These are phyloP conservation scores for Sclerotinia subarctica DNA, from an alignment of 2,329 filamentous ascomycete species.

Conservation along the genomic window DNA sequence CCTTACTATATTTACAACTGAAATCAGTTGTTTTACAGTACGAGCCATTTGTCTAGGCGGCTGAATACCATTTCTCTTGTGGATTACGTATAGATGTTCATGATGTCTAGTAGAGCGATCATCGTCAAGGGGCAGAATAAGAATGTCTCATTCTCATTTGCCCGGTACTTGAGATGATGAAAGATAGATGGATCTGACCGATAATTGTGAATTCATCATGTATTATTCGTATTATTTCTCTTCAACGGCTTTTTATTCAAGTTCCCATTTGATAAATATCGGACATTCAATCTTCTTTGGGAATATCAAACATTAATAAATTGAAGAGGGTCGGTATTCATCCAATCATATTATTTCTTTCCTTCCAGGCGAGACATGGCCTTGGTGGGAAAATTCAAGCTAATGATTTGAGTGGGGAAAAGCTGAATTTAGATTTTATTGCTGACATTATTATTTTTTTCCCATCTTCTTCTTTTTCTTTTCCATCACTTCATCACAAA, in stretches of 20 bases:
- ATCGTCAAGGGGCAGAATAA: not conserved
- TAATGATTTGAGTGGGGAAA: not conserved
- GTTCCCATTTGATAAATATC: not conserved
- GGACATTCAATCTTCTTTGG: slow-evolving; percentile 2
- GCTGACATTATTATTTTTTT: not conserved
- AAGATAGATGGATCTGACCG: not conserved
- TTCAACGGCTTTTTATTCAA: not conserved
- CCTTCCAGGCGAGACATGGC: not conserved
- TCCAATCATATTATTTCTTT: not conserved
- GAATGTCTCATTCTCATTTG: slow-evolving; percentile 4
- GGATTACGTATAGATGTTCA: slow-evolving; percentile 1
- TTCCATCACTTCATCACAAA: not conserved
- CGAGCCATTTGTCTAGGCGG: not conserved
- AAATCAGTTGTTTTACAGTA: not conserved
- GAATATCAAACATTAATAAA: not conserved
- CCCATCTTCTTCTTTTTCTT: not conserved
- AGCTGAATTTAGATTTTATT: slow-evolving; percentile 2
- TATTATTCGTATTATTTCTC: not conserved
- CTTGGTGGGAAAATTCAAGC: not conserved
- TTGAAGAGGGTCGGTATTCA: not conserved
- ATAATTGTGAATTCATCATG: not conserved
- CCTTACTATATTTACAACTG: not conserved
- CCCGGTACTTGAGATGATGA: slow-evolving; percentile 8
- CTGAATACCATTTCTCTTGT: not conserved
- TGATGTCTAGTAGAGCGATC: not conserved